A percentile compares a stretch with the other conserved stretches of the same genome.
Conservation (phyloP, 2,329 filamentous ascomycete species). For the Nannizziopsis arthrosporioides region DNA sequence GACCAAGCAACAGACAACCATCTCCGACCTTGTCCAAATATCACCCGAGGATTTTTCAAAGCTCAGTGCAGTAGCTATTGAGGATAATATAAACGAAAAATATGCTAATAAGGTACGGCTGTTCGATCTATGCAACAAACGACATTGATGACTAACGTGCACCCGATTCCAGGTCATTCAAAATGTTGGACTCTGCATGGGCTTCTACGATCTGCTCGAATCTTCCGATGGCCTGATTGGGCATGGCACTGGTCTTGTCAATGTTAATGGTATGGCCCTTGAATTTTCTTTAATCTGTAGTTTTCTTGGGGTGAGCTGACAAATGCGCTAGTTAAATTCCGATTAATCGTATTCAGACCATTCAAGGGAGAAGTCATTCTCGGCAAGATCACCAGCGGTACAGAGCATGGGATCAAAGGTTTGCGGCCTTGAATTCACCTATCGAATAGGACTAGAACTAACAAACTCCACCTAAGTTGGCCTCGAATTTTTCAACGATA, state of each 20-base stretch:
- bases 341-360: constrained; percentile 83
- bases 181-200: constrained; percentile 85
- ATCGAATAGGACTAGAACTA: neutral
- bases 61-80: constrained; percentile 66
- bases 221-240: constrained; percentile 89
- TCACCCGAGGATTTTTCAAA: constrained; percentile 78
- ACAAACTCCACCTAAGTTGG: constrained; percentile 44
- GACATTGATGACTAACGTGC: neutral
- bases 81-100: constrained; percentile 94
- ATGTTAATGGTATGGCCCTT: constrained; percentile 63
- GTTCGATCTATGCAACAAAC: neutral
- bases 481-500: constrained; percentile 89
- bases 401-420: constrained; percentile 60
- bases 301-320: neutral
- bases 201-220: constrained; percentile 80
- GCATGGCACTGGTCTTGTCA: constrained; percentile 80
- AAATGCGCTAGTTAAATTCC: constrained; percentile 62
- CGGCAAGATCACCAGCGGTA: constrained; percentile 67
- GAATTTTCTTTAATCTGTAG: neutral
- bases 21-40: constrained; percentile 91
- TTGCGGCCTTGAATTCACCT: constrained; percentile 20
- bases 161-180: constrained; percentile 59
- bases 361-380: constrained; percentile 90
- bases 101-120: constrained; percentile 71
- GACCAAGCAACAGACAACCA: constrained; percentile 56